These are phyloP conservation scores for Brassica balearica DNA, from an alignment of 441 rosid species.

Conservation along the genomic window DNA sequence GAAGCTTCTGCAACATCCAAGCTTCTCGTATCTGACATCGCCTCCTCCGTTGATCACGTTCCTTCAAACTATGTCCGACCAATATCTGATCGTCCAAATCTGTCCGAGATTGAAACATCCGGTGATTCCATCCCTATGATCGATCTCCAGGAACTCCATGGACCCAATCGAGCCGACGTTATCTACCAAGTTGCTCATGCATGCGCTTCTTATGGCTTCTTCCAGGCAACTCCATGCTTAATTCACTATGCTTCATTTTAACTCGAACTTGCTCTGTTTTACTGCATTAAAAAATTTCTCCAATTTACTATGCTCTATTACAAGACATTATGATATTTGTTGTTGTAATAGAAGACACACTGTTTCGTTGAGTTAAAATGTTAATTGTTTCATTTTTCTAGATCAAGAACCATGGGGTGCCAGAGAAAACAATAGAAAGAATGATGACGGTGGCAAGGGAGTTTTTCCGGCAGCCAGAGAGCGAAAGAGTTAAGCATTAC, in stretches of 20 bases:
- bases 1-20: conserved; percentile 26
- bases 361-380: not conserved
- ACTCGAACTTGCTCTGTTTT: not conserved
- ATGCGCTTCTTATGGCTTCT: conserved; percentile 62
- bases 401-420: conserved; percentile 63
- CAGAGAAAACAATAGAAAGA: conserved; percentile 40
- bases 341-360: not conserved
- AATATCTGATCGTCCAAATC: conserved; percentile 60
- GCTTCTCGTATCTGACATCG: conserved; percentile 55
- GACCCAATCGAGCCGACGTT: conserved; percentile 45
- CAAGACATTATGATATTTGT: not conserved
- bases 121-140: conserved; percentile 62
- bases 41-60: conserved; percentile 43
- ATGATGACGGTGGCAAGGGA: conserved; percentile 48
- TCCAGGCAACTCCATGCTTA: conserved; percentile 49
- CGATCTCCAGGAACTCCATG: conserved; percentile 56
- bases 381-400: conserved; percentile 8
- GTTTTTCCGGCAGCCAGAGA: conserved; percentile 56
- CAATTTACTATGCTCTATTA: not conserved
- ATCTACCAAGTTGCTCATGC: conserved; percentile 54
- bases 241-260: not conserved
- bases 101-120: conserved; percentile 39
- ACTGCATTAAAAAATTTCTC: not conserved
- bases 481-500: conserved; percentile 58
- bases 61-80: conserved; percentile 63